Percentiles rank a stretch among this genome's conserved stretches.
phyloP scores from a whole-genome alignment of 805 yeast genomes.

The Yamadazyma scolyti region DNA sequence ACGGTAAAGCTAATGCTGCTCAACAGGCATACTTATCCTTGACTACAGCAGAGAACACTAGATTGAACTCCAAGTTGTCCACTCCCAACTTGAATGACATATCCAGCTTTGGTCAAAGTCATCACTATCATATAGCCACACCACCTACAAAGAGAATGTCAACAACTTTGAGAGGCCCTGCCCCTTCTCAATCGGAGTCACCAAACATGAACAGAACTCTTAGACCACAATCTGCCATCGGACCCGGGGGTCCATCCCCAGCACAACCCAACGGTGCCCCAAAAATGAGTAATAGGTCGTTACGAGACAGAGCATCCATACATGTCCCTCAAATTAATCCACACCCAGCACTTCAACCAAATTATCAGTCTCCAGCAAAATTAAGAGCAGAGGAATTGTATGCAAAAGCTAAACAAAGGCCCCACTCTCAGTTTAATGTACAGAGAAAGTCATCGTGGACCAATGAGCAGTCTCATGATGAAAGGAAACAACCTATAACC shows the following conservation, averaged over 20 bases:
- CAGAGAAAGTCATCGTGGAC: conserved; percentile 10
- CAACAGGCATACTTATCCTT: conserved; percentile 62
- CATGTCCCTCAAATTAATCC: conserved; percentile 33
- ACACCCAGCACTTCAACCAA: conserved; percentile 38
- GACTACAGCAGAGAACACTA: conserved; percentile 76
- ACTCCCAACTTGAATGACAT: conserved; percentile 31
- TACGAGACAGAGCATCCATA: conserved; percentile 20
- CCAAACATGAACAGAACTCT: conserved; percentile 19
- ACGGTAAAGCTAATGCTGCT: conserved; percentile 41
- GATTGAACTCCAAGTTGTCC: conserved; percentile 62
- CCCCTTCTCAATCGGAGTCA: conserved; percentile 9
- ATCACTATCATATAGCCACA: conserved; percentile 8
- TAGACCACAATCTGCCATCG: conserved; percentile 29
- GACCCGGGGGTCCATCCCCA: conserved; percentile 1
- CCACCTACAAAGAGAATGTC: conserved; percentile 17
- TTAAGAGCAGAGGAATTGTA: conserved; percentile 50
- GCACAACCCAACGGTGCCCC: conserved; percentile 8
- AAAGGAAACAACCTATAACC: background rate
- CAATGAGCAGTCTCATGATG: conserved; percentile 10
- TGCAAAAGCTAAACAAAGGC: conserved; percentile 47
- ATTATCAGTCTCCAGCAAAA: conserved; percentile 37
- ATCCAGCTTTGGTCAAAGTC: conserved; percentile 11
- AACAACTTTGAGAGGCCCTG: conserved; percentile 24
- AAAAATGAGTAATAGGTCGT: conserved; percentile 28
- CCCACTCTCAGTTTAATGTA: conserved; percentile 31